Conservation (phyloP, 1,139 yeast genomes). For the Saccharomyces pastorianus region DNA sequence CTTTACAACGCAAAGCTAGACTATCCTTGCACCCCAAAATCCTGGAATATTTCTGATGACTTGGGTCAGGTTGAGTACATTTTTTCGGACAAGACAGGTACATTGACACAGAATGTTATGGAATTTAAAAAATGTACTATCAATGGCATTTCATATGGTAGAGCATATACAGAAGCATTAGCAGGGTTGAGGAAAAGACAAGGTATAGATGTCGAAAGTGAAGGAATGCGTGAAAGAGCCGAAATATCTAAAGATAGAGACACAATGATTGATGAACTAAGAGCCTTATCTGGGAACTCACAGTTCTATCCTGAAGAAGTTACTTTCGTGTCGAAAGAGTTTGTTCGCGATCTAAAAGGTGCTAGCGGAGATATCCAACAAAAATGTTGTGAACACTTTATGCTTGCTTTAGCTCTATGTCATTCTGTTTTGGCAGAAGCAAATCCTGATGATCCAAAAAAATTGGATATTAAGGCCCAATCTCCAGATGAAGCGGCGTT, state of each 20-base stretch:
- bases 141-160: too few species aligned
- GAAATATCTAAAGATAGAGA: conserved; percentile 57
- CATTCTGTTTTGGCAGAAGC: conserved; percentile 85
- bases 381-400: conserved; percentile 61
- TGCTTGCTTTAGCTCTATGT: conserved; percentile 83
- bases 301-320: conserved; percentile 57
- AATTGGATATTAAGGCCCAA: too few species aligned
- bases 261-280: conserved; percentile 54
- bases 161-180: too few species aligned
- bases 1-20: too few species aligned
- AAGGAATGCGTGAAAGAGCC: conserved; percentile 52
- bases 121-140: too few species aligned
- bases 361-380: conserved; percentile 49
- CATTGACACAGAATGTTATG: too few species aligned
- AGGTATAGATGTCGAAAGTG: conserved; percentile 35
- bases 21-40: too few species aligned
- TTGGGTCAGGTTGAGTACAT: too few species aligned
- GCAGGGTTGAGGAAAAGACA: too few species aligned
- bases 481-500: too few species aligned
- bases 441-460: conserved; percentile 35
- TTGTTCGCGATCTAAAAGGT: conserved; percentile 46
- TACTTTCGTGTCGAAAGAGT: conserved; percentile 72
- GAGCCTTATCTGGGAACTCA: conserved; percentile 39
- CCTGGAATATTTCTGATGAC: too few species aligned
- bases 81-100: too few species aligned